phyloP scores from a whole-genome alignment of 192 early-diverging fungal species.

The Coemansia sp. region DNA sequence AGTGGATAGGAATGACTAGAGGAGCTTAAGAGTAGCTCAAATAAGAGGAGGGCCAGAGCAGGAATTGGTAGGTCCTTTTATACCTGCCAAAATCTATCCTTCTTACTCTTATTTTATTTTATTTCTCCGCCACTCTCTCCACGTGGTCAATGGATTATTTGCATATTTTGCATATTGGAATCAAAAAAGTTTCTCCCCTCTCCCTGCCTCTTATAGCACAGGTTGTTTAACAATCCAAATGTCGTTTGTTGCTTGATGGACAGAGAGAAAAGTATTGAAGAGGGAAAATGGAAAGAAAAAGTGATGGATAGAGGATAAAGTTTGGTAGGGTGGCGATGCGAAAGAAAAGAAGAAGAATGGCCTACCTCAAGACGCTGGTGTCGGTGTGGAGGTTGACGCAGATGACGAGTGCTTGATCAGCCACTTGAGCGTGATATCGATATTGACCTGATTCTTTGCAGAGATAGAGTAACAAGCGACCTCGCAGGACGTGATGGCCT shows the following conservation, averaged over 20 bases:
- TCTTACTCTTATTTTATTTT: too few species aligned
- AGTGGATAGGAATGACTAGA: not conserved
- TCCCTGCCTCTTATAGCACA: too few species aligned
- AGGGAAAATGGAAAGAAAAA: constrained; percentile 4
- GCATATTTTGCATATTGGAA: too few species aligned
- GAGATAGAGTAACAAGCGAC: constrained; percentile 99
- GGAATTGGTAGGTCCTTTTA: too few species aligned
- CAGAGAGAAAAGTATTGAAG: constrained; percentile 3
- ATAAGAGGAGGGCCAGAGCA: too few species aligned
- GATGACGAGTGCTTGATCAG: constrained; percentile 76
- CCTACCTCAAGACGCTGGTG: not conserved
- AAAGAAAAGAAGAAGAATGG: not conserved
- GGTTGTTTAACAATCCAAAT: too few species aligned
- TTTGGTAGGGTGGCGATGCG: not conserved
- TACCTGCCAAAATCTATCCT: too few species aligned
- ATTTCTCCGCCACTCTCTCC: too few species aligned
- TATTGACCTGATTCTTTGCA: constrained; percentile 96
- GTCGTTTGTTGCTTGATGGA: not conserved
- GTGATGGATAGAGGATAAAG: not conserved
- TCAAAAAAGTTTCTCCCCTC: too few species aligned
- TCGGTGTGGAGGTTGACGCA: constrained; percentile 20
- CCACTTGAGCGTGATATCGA: constrained; percentile 97
- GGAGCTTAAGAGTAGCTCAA: not conserved
- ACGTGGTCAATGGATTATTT: too few species aligned
- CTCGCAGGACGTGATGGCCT: constrained; percentile 87